Base-by-base conservation (phyloP, 2,329 filamentous ascomycete genomes). In the Knoxdaviesia capensis region DNA sequence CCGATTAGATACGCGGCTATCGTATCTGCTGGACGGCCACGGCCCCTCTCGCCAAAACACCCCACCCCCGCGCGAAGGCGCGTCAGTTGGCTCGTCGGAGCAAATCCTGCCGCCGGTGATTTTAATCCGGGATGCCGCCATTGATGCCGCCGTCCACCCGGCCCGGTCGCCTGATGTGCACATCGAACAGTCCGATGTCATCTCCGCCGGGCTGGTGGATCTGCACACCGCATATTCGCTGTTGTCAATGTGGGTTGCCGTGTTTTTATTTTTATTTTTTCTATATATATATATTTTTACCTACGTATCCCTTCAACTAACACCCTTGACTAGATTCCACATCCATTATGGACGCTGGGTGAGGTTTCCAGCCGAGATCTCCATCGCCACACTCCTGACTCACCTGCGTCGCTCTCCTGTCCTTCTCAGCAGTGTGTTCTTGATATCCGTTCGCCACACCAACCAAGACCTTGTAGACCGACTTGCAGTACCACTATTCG, bases 261-360 rank as follows among this genome's bases (percentile, higher is more conserved):
- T 28, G 10, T 28, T 39, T 31, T 29, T 20, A 2, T 20, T 20
- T 20, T 20, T 20, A 2, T 20, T 20, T 20, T 20, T 20, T n/a
- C n/a, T n/a, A n/a, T n/a, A n/a, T n/a, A n/a, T n/a, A n/a, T n/a
- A n/a, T n/a, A n/a, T n/a, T n/a, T 20, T 20, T 2, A 3, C 20
- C 20, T 3, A 3, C 20, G 20, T 20, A 20, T 29, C 20, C 36
- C 10, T 1, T n/a, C 5, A 7, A 3, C 11, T 31, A 8, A 34
- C 35, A 36, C 9, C 6, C 31, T n/a, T 5, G 4, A 2, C 3
- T 9, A 54, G 52, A 8, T 54, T 54, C 10, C 51, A 48, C 6
- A 4, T 46, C 10, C 51, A 54, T 2, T 54, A 53, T 30, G 48
- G 51, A 3, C 47, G 52, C 41, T 54, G 52, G 52, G 49, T 54